These are phyloP conservation scores for Colletotrichum scovillei DNA, from an alignment of 2,329 filamentous ascomycete genomes.

Conservation along the genomic window DNA sequence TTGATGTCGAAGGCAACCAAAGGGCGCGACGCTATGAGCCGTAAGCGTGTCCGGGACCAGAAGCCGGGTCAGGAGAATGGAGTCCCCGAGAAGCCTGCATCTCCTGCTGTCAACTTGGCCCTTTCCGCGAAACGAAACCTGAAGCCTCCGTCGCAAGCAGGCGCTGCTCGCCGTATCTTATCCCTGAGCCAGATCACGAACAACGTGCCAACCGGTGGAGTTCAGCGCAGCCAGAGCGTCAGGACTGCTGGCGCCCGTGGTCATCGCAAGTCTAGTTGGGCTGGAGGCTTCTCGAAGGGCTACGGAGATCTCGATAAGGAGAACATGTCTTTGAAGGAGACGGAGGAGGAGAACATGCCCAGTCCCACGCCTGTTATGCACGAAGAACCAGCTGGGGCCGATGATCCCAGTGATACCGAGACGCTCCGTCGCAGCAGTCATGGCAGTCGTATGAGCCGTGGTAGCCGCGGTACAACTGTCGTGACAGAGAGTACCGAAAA, in stretches of 20 bases:
- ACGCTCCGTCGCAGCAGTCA: slow-evolving; percentile 59
- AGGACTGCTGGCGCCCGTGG: slow-evolving; percentile 66
- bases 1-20: slow-evolving; percentile 76
- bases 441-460: slow-evolving; percentile 43
- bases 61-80: slow-evolving; percentile 47
- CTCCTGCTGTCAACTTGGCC: slow-evolving; percentile 62
- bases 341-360: slow-evolving; percentile 64
- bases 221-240: slow-evolving; percentile 84
- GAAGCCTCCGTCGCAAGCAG: slow-evolving; percentile 57
- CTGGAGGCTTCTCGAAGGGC: slow-evolving; percentile 59
- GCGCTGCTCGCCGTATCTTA: slow-evolving; percentile 82
- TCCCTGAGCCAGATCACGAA: slow-evolving; percentile 91
- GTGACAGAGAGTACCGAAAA: slow-evolving; percentile 53
- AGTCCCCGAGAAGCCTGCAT: slow-evolving; percentile 36
- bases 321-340: slow-evolving; percentile 71
- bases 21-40: slow-evolving; percentile 66
- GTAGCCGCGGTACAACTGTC: slow-evolving; percentile 60
- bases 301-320: slow-evolving; percentile 71
- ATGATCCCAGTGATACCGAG: slow-evolving; percentile 61
- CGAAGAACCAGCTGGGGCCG: slow-evolving; percentile 37
- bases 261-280: slow-evolving; percentile 78
- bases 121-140: slow-evolving; percentile 64
- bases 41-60: slow-evolving; percentile 64
- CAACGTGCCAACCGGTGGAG: slow-evolving; percentile 72
- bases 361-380: slow-evolving; percentile 19